phyloP scores from a whole-genome alignment of 768 basidiomycete genomes.

The Pisolithus sp. region DNA sequence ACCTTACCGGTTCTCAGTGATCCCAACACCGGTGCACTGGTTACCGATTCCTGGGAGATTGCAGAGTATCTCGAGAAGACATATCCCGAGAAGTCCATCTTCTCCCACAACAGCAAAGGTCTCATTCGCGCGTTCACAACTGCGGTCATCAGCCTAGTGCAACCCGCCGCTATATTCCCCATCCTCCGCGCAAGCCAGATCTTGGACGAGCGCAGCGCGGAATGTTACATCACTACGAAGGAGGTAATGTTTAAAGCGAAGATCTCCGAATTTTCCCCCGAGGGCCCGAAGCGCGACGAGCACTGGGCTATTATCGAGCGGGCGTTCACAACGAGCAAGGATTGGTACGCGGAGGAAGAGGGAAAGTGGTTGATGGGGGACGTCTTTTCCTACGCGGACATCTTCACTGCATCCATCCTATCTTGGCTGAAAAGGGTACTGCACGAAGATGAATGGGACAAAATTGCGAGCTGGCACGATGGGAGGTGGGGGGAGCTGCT shows the following conservation, averaged over 20 bases:
- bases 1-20: conserved; percentile 32
- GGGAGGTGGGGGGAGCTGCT: conserved; percentile 23
- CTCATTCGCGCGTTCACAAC: conserved; percentile 18
- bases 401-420: conserved; percentile 12
- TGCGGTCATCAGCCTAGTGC: background rate
- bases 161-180: conserved; percentile 7
- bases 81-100: conserved; percentile 27
- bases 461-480: conserved; percentile 16
- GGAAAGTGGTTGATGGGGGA: conserved; percentile 28
- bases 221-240: conserved; percentile 34
- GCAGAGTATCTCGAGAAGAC: conserved; percentile 31
- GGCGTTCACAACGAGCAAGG: conserved; percentile 4
- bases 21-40: conserved; percentile 20
- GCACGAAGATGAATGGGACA: conserved; percentile 21
- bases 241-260: conserved; percentile 24
- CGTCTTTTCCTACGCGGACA: conserved; percentile 26
- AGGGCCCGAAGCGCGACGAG: conserved; percentile 26
- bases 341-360: conserved; percentile 16
- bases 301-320: conserved; percentile 22
- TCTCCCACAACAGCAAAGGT: conserved; percentile 17
- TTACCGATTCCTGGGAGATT: conserved; percentile 30
- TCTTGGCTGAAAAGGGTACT: conserved; percentile 15
- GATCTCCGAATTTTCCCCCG: conserved; percentile 33
- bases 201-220: conserved; percentile 30
- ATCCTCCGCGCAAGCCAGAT: conserved; percentile 19